A percentile compares a stretch with the other conserved stretches of the same genome.
Conservation (phyloP, 2,329 filamentous ascomycete genomes). For the Claviceps cyperi region DNA sequence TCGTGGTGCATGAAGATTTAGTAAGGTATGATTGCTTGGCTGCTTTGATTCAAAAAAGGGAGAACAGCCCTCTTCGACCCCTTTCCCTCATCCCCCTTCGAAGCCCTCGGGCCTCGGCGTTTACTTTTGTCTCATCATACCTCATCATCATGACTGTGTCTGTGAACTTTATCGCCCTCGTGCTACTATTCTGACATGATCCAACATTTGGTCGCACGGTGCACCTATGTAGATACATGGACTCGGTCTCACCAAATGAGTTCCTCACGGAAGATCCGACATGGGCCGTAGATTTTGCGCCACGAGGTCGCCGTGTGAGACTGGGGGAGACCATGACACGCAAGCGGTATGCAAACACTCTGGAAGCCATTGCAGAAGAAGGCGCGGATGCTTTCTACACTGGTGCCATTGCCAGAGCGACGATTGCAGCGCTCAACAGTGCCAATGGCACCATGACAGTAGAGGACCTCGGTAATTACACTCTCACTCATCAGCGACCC, state of each 20-base stretch:
- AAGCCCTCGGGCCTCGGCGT: background rate
- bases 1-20: slow-evolving; percentile 56
- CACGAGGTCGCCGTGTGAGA: slow-evolving; percentile 49
- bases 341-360: slow-evolving; percentile 57
- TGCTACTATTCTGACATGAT: background rate
- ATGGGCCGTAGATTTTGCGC: slow-evolving; percentile 78
- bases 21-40: slow-evolving; percentile 22
- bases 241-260: slow-evolving; percentile 26
- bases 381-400: slow-evolving; percentile 57
- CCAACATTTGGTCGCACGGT: background rate
- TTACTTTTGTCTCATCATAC: background rate
- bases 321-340: slow-evolving; percentile 63
- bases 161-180: background rate
- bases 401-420: slow-evolving; percentile 55
- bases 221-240: slow-evolving; percentile 38
- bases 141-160: background rate
- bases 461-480: slow-evolving; percentile 59
- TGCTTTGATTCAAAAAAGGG: background rate
- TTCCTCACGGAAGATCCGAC: slow-evolving; percentile 57
- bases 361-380: slow-evolving; percentile 52
- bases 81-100: background rate
- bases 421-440: slow-evolving; percentile 47
- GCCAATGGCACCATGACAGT: slow-evolving; percentile 65
- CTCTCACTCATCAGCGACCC: slow-evolving; percentile 45
- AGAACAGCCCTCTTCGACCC: no score